Evolutionary conservation across 768 basidiomycete genomes (phyloP), one percentile per base, ranked within the genome.

Genomic region (Russula brevipes): DNA sequence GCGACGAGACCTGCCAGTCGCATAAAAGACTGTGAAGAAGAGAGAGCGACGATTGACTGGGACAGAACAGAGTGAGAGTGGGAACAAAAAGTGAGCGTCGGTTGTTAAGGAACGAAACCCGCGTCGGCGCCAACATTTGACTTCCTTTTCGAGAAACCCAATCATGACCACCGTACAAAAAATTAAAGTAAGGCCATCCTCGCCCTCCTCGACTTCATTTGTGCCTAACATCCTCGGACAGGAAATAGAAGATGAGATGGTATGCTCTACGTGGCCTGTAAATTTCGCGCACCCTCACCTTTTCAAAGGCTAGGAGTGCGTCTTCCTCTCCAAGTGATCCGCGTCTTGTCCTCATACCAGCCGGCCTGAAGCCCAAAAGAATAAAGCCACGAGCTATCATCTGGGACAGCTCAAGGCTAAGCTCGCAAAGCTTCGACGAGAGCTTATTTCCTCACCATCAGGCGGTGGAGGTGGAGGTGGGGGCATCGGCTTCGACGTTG

Each of bases 181-280:
- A 76, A 91, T 94, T 66, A 92, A 92, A 77, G 89, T 86, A 67
- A 49, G 41, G 38, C 52, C 16, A 59, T 59, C 63, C 47, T 39
- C 67, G 71, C 74, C 55, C 67, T 58, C 30, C 54, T 66, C 42
- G 2, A 17, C 38, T 33, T 44, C 33, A 30, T n/a, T n/a, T 42
- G 7, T 57, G 46, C 53, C 63, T 16, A 19, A 55, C 11, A 17
- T 59, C 67, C 64, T 35, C 61, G 60, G 33, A 45, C 63, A 92
- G 89, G 92, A 93, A 85, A 84, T 95, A 74, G 93, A 95, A 83
- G 91, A 93, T 91, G 93, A 94, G 77, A 94, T 94, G 94, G 91
- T 89, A 72, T 79, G 84, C 75, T 68, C 35, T 33, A 60, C 54
- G 65, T 64, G 60, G 51, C 53, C 63, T 46, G 42, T 60, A 56